These are phyloP conservation scores for Bathelium albidoporum DNA, from an alignment of 495 filamentous ascomycete genomes.

Conservation along the genomic window DNA sequence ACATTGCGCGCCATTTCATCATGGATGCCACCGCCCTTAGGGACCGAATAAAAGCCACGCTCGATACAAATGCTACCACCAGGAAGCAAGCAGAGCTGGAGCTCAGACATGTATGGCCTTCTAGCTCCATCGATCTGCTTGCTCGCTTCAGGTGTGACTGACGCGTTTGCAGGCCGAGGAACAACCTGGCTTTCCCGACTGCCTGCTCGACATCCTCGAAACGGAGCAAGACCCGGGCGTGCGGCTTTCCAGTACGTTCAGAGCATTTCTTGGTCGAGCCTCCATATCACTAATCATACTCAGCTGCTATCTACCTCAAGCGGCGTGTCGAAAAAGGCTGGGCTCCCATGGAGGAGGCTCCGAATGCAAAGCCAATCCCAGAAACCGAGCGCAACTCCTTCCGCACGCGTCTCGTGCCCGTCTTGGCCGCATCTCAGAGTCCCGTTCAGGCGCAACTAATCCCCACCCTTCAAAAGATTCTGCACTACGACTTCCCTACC, in stretches of 20 bases:
- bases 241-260: slow-evolving; percentile 69
- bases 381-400: slow-evolving; percentile 85
- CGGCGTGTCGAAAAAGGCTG: slow-evolving; percentile 89
- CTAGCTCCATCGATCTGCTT: neutral
- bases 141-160: neutral
- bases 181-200: slow-evolving; percentile 80
- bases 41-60: slow-evolving; percentile 77
- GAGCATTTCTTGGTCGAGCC: slow-evolving; percentile 8
- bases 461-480: slow-evolving; percentile 86
- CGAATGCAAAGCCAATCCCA: slow-evolving; percentile 53
- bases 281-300: slow-evolving; percentile 16
- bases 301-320: slow-evolving; percentile 96
- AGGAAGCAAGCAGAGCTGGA: slow-evolving; percentile 82
- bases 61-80: slow-evolving; percentile 74
- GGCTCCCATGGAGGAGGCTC: slow-evolving; percentile 61
- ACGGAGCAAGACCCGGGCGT: slow-evolving; percentile 73
- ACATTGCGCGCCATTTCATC: neutral
- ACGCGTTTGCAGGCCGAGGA: slow-evolving; percentile 64
- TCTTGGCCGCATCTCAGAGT: slow-evolving; percentile 67
- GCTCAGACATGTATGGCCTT: slow-evolving; percentile 72
- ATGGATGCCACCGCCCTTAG: slow-evolving; percentile 87
- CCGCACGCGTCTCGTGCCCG: slow-evolving; percentile 74
- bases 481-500: slow-evolving; percentile 89
- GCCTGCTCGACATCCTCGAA: slow-evolving; percentile 81
- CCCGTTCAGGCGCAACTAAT: slow-evolving; percentile 83